These are phyloP conservation scores for Populus tremula DNA, from an alignment of 345 rosid species.

Conservation along the genomic window DNA sequence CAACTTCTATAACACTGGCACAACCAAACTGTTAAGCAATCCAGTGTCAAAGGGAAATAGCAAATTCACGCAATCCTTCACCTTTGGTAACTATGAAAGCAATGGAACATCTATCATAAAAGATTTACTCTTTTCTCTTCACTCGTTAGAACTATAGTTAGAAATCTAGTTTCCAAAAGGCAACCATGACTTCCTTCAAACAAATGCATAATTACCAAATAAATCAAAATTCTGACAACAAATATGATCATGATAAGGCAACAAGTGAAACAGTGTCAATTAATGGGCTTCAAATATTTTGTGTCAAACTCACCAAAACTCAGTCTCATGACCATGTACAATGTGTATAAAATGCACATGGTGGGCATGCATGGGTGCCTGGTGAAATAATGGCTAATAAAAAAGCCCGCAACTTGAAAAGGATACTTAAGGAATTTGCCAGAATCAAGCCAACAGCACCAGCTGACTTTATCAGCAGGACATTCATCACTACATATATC, in stretches of 20 bases:
- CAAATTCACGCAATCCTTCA: not conserved
- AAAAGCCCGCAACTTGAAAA: conserved; percentile 7
- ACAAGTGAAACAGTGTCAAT: not conserved
- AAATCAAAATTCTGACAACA: not conserved
- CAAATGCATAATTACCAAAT: not conserved
- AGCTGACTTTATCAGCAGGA: conserved; percentile 60
- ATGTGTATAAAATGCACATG: not conserved
- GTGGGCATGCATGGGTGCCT: not conserved
- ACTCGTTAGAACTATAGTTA: not conserved
- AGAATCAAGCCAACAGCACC: conserved; percentile 89
- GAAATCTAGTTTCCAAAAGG: not conserved
- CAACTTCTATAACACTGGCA: not conserved
- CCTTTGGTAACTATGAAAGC: not conserved
- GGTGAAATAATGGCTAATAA: not conserved
- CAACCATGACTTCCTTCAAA: not conserved
- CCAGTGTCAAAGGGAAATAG: not conserved
- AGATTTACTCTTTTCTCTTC: not conserved
- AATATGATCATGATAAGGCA: not conserved
- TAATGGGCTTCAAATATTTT: not conserved
- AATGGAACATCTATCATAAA: not conserved
- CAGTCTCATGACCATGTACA: not conserved
- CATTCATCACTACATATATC: conserved; percentile 54
- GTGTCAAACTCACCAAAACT: not conserved
- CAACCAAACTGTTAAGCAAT: not conserved
- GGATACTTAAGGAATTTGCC: conserved; percentile 92